phyloP scores from a whole-genome alignment of 1,284 basidiomycete genomes.

The Cerrena zonata region DNA sequence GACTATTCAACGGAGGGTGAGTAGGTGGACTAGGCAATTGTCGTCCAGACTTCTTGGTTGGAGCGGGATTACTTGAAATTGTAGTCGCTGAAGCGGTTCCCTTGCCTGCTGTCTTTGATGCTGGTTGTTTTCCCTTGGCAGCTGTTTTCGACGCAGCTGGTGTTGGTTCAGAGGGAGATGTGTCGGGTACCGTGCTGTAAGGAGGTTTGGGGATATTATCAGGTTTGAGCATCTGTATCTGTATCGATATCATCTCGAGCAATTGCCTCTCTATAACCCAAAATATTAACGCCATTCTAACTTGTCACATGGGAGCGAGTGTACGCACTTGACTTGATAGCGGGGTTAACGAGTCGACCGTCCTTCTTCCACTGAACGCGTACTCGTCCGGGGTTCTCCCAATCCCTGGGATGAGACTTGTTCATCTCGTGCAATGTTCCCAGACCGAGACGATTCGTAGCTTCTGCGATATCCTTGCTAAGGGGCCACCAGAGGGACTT shows the following conservation, averaged over 20 bases:
- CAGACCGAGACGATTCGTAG: conserved; percentile 71
- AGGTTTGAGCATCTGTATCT: conserved; percentile 72
- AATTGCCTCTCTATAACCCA: conserved; percentile 70
- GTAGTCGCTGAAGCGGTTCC: conserved; percentile 17
- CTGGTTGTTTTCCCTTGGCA: conserved; percentile 40
- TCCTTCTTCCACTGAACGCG: conserved; percentile 88
- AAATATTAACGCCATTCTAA: not conserved
- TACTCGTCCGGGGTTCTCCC: conserved; percentile 93
- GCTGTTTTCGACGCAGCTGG: conserved; percentile 19
- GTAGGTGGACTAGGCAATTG: conserved; percentile 47
- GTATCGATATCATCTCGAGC: conserved; percentile 67
- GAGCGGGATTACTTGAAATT: conserved; percentile 19
- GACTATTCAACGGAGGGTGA: conserved; percentile 45
- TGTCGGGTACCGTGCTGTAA: conserved; percentile 32
- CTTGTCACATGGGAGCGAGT: conserved; percentile 3
- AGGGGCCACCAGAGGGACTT: conserved; percentile 92
- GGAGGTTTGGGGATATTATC: conserved; percentile 67
- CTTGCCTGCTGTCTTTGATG: conserved; percentile 30
- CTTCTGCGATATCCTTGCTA: conserved; percentile 86
- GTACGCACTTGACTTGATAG: conserved; percentile 75
- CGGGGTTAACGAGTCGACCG: conserved; percentile 62
- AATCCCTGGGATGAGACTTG: conserved; percentile 89
- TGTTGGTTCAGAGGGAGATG: conserved; percentile 20
- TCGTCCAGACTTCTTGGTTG: conserved; percentile 33
- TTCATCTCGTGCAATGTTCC: conserved; percentile 81